phyloP scores from a whole-genome alignment of 2,329 filamentous ascomycete species.

The Rachicladosporium sp. region DNA sequence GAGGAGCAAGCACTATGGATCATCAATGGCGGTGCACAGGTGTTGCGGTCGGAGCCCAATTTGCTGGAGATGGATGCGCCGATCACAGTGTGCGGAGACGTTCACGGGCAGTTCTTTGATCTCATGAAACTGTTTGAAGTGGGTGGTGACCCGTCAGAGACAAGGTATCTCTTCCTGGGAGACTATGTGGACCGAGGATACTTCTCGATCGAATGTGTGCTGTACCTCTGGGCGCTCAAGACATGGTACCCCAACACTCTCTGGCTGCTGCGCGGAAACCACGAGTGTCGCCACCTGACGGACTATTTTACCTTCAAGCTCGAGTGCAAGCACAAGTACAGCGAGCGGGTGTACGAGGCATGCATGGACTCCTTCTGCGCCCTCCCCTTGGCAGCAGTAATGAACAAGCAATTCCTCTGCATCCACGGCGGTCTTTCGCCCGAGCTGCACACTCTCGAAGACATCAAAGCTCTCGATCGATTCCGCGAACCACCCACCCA shows the following conservation, averaged over 20 bases:
- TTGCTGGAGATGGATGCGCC: constrained; percentile 98
- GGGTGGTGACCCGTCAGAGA: constrained; percentile 90
- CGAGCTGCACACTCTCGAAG: constrained; percentile 89
- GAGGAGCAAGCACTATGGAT: constrained; percentile 98
- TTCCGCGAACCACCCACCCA: constrained; percentile 96
- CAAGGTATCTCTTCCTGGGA: constrained; percentile 88
- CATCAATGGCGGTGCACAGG: constrained; percentile 72
- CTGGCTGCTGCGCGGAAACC: constrained; percentile 93
- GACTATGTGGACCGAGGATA: constrained; percentile 98
- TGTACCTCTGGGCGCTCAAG: constrained; percentile 96
- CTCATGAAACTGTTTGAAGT: constrained; percentile 99
- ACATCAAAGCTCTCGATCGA: constrained; percentile 93
- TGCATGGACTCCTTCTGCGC: constrained; percentile 98
- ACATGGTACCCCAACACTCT: constrained; percentile 98
- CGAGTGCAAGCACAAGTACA: constrained; percentile 99
- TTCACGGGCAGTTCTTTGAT: constrained; percentile 98
- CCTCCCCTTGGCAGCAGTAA: constrained; percentile 83
- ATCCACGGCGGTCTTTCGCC: constrained; percentile 95
- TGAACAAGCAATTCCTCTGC: constrained; percentile 99
- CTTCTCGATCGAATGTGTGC: constrained; percentile 97
- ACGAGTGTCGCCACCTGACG: constrained; percentile 96
- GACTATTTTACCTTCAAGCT: constrained; percentile 99
- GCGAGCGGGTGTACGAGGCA: constrained; percentile 86
- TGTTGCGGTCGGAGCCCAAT: constrained; percentile 84
- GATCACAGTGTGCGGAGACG: constrained; percentile 95